These are phyloP conservation scores for Mycena maculata DNA, from an alignment of 768 basidiomycete genomes.

Conservation along the genomic window DNA sequence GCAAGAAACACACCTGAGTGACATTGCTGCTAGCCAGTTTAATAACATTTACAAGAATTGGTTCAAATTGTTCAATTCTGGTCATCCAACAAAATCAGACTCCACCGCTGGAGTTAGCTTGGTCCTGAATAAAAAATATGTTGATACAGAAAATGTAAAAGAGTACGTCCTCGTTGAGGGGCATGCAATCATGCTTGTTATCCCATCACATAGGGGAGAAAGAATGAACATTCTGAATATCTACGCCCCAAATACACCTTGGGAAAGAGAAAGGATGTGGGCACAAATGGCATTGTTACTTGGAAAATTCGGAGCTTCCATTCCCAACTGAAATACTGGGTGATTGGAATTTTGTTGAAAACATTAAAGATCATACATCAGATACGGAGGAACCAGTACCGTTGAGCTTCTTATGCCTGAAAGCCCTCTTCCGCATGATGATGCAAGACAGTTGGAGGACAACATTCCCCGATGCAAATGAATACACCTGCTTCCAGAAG, in stretches of 20 bases:
- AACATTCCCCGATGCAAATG: constrained; percentile 3
- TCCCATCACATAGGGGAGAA: not conserved
- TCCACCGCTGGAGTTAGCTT: not conserved
- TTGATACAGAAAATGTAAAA: not conserved
- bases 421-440: not conserved
- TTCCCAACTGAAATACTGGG: constrained; percentile 14
- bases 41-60: not conserved
- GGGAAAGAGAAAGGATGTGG: not conserved
- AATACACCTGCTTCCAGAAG: constrained; percentile 18
- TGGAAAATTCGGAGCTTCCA: not conserved
- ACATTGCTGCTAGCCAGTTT: not conserved
- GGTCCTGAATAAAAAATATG: not conserved
- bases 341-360: constrained; percentile 1
- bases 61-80: not conserved
- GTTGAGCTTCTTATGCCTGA: not conserved
- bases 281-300: not conserved
- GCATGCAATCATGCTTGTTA: not conserved
- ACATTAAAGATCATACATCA: not conserved
- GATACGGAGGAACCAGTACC: not conserved
- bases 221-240: not conserved
- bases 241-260: not conserved
- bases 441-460: constrained; percentile 18
- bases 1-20: not conserved
- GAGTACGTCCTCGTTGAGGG: not conserved
- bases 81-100: not conserved